Evolutionary conservation across 2,329 filamentous ascomycete species (phyloP), one percentile per base, ranked within the genome.

Genomic region (Cladosporium oxysporum): DNA sequence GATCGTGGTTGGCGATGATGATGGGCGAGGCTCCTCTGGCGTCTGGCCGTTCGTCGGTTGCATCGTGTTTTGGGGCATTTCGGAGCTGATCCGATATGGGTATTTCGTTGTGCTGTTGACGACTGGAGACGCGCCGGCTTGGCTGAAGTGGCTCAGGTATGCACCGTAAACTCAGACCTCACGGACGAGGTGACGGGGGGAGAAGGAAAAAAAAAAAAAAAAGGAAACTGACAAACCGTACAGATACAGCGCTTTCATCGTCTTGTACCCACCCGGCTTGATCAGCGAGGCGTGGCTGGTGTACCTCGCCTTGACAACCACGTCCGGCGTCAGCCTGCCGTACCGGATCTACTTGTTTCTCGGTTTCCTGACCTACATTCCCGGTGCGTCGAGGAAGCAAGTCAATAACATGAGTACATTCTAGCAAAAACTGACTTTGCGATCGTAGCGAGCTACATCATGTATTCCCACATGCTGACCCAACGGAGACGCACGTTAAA

Each of bases 181-280:
- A 21, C 26, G 16, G 33, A 29, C 7, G 28, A n/a, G 14, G 31
- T 33, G 31, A 33, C 31, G 10, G 31, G 6, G 10, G 31, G 31
- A 33, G 7, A 33, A 35, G 33, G 33, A n/a, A n/a, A n/a, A n/a
- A n/a, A n/a, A n/a, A 26, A 26, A 5, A 21, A 29, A 7, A 14
- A 33, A 12, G 14, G n/a, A 35, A 35, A 28, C 21, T 58, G 31
- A 58, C 23, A 37, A 18, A 3, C 28, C 10, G 21, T 23, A 18
- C n/a, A 58, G 55, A 41, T 58, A 58, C 31, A 58, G 55, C 33
- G 55, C 55, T 10, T 58, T 58, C 14, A 58, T 58, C 29, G 55
- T 58, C n/a, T n/a, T 58, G 11, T 58, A 58, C 23, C 55, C 55
- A 21, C 55, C 55, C 10, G 55, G 55, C n/a, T 41, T 58, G 33